These are phyloP conservation scores for Fonsecaea erecta DNA, from an alignment of 2,329 filamentous ascomycete species.

Conservation along the genomic window DNA sequence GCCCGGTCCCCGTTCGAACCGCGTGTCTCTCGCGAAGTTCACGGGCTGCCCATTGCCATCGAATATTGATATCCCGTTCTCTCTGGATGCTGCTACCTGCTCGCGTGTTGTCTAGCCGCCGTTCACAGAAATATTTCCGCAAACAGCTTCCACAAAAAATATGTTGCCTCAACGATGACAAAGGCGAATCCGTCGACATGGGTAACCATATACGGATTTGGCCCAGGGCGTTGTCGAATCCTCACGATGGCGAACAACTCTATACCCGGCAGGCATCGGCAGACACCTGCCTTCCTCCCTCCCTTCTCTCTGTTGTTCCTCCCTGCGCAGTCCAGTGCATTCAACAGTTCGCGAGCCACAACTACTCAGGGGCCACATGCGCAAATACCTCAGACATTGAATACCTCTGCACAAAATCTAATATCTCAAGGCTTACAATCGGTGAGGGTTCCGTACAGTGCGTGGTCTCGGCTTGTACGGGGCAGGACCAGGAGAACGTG, in stretches of 20 bases:
- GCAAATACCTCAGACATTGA: constrained; percentile 57
- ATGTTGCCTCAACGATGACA: constrained; percentile 33
- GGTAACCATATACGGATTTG: constrained; percentile 23
- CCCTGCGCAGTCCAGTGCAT: constrained; percentile 67
- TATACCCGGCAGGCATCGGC: constrained; percentile 25
- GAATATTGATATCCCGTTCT: background rate
- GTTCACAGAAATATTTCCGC: constrained; percentile 27
- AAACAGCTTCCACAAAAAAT: constrained; percentile 23
- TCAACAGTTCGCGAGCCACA: constrained; percentile 63
- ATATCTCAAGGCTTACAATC: constrained; percentile 67
- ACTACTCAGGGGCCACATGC: constrained; percentile 60
- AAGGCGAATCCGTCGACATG: constrained; percentile 26
- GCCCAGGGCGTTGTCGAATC: constrained; percentile 20
- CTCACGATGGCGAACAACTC: constrained; percentile 18
- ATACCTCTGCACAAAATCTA: constrained; percentile 67
- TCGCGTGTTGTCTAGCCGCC: constrained; percentile 6
- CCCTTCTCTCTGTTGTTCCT: constrained; percentile 40
- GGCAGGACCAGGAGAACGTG: constrained; percentile 50
- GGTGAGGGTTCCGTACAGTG: constrained; percentile 75
- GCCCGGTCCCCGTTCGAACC: constrained; percentile 15
- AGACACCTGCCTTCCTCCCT: constrained; percentile 33
- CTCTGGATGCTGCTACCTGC: constrained; percentile 13
- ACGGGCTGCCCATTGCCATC: background rate
- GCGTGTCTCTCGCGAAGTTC: constrained; percentile 20
- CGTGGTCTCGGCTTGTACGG: constrained; percentile 62